Conservation (phyloP, 257 asterid species). For the Ligustrum vulgare region DNA sequence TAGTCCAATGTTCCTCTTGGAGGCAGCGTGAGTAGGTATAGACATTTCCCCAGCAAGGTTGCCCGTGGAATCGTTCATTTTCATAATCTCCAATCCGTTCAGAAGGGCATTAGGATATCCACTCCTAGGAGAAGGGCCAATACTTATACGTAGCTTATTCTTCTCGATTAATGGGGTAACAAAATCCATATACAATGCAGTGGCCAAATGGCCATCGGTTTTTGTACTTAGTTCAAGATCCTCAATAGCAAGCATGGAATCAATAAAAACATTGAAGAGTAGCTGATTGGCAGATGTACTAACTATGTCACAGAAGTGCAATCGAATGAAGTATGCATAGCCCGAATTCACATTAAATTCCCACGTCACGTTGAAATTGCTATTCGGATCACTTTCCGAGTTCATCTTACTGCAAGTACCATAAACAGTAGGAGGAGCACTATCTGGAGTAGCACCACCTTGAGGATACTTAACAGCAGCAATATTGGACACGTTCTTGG, state of each 20-base stretch:
- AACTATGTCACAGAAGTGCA: conserved; percentile 84
- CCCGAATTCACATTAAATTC: conserved; percentile 51
- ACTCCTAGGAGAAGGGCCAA: conserved; percentile 60
- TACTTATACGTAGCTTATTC: conserved; percentile 48
- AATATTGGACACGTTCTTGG: conserved; percentile 34
- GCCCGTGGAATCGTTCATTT: conserved; percentile 56
- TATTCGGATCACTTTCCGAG: conserved; percentile 39
- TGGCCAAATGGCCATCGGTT: conserved; percentile 37
- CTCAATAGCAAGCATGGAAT: conserved; percentile 37
- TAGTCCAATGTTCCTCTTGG: conserved; percentile 52
- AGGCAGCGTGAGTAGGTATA: conserved; percentile 31
- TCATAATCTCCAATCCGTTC: conserved; percentile 79
- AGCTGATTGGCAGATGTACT: conserved; percentile 53
- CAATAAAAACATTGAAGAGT: conserved; percentile 56
- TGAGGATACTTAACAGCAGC: conserved; percentile 51
- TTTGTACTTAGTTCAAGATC: conserved; percentile 49
- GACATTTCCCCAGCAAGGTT: conserved; percentile 57
- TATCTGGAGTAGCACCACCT: conserved; percentile 52
- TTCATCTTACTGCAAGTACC: conserved; percentile 74
- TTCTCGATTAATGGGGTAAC: conserved; percentile 44
- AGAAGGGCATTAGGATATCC: conserved; percentile 57
- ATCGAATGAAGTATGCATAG: conserved; percentile 57
- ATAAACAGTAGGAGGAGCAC: conserved; percentile 70
- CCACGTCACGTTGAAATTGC: conserved; percentile 78
- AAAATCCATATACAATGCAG: conserved; percentile 58